These are phyloP conservation scores for Cryphonectria radicalis DNA, from an alignment of 2,329 filamentous ascomycete species.

Conservation along the genomic window DNA sequence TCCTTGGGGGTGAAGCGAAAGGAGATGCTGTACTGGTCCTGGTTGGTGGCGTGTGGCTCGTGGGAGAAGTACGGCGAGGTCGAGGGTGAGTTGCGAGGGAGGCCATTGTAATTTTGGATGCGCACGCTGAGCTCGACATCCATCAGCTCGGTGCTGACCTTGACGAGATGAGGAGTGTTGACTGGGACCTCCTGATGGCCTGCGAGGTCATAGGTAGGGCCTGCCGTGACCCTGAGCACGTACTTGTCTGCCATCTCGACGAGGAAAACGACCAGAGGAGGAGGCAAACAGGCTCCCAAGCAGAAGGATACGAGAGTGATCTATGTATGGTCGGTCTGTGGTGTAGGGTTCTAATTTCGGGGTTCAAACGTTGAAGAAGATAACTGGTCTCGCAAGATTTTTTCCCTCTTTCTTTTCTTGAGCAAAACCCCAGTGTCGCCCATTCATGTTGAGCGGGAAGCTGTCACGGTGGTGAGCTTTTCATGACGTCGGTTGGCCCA, in stretches of 20 bases:
- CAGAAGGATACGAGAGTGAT: not conserved
- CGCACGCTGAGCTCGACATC: slow-evolving; percentile 74
- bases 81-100: slow-evolving; percentile 70
- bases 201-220: slow-evolving; percentile 72
- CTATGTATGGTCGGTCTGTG: not conserved
- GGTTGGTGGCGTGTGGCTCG: slow-evolving; percentile 65
- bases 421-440: not conserved
- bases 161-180: slow-evolving; percentile 67
- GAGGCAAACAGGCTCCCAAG: not conserved
- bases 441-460: not conserved
- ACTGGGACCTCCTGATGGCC: slow-evolving; percentile 76
- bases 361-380: not conserved
- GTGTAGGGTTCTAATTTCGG: not conserved
- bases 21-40: slow-evolving; percentile 84
- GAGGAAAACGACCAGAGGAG: not conserved
- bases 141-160: slow-evolving; percentile 66
- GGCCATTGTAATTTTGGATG: slow-evolving; percentile 69
- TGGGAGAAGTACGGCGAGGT: slow-evolving; percentile 79
- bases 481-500: slow-evolving; percentile 21
- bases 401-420: not conserved
- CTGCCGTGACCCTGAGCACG: slow-evolving; percentile 80
- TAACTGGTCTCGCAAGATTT: not conserved
- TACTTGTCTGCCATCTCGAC: slow-evolving; percentile 69
- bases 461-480: slow-evolving; percentile 17
- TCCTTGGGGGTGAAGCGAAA: slow-evolving; percentile 77